Conservation (phyloP, 2,329 filamentous ascomycete genomes). For the Podosphaera leucotricha region DNA sequence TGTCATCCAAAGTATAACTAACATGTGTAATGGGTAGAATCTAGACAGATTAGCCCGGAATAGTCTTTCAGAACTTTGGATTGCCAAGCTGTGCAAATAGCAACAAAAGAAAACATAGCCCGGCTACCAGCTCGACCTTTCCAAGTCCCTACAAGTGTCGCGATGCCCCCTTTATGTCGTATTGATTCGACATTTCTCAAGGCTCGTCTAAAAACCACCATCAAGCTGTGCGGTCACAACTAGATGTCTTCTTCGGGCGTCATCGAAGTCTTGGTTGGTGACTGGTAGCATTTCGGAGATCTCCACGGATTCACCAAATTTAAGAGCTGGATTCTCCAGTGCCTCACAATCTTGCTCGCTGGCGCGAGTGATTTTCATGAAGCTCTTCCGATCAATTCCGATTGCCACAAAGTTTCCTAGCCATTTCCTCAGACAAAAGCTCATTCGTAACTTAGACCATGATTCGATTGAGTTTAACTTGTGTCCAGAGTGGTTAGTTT, state of each 20-base stretch:
- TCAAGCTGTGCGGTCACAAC: too few species aligned
- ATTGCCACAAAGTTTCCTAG: not conserved
- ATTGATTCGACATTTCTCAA: too few species aligned
- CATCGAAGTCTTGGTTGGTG: slow-evolving; percentile 25
- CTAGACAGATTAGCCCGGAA: too few species aligned
- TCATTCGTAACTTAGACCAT: not conserved
- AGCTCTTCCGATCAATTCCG: not conserved
- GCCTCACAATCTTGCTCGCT: not conserved
- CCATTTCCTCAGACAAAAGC: not conserved
- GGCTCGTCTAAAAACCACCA: too few species aligned
- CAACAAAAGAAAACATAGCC: too few species aligned
- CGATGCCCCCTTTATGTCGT: too few species aligned
- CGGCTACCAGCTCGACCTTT: too few species aligned
- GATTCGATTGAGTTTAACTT: not conserved
- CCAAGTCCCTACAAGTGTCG: too few species aligned
- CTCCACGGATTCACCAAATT: not conserved
- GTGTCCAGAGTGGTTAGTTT: not conserved
- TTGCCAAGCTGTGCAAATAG: too few species aligned
- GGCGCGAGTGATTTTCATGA: not conserved
- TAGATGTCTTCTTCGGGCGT: not conserved
- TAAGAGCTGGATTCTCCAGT: not conserved
- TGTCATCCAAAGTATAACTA: too few species aligned
- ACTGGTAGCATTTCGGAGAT: not conserved
- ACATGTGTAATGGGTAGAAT: too few species aligned
- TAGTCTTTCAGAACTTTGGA: too few species aligned